Conservation (phyloP, 2,329 filamentous ascomycete species). For the Colletotrichum musicola region DNA sequence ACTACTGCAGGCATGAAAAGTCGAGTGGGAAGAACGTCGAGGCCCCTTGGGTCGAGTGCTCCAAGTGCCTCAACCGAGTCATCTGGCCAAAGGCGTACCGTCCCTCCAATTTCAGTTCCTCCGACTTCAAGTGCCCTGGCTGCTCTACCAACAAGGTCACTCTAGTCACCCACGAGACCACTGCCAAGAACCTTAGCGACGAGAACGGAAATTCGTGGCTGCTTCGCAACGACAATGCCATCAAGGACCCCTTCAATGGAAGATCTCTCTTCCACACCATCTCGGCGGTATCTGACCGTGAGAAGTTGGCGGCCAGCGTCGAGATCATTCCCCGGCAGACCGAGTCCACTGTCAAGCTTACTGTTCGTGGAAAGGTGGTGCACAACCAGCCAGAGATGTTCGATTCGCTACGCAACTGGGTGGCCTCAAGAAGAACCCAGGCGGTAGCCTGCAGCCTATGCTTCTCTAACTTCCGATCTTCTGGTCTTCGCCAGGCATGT, state of each 20-base stretch:
- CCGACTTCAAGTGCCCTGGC: conserved; percentile 55
- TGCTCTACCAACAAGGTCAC: conserved; percentile 53
- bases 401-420: conserved; percentile 51
- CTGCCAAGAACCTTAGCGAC: conserved; percentile 49
- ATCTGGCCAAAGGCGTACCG: conserved; percentile 62
- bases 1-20: conserved; percentile 57
- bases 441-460: conserved; percentile 59
- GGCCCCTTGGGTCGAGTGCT: conserved; percentile 60
- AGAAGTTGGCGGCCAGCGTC: conserved; percentile 52
- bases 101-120: conserved; percentile 46
- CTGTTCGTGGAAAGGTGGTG: conserved; percentile 54
- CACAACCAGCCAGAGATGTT: conserved; percentile 54
- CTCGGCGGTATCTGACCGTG: conserved; percentile 47
- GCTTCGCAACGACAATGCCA: conserved; percentile 54
- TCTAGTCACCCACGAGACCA: conserved; percentile 53
- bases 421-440: conserved; percentile 53
- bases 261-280: conserved; percentile 56
- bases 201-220: conserved; percentile 61
- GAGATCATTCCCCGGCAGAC: conserved; percentile 47
- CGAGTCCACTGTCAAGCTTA: conserved; percentile 42
- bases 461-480: conserved; percentile 54
- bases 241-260: conserved; percentile 53
- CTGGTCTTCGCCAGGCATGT: conserved; percentile 56
- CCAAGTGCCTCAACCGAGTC: conserved; percentile 57
- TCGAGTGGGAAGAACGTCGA: conserved; percentile 11